A percentile compares a stretch with the other conserved stretches of the same genome.
Evolutionary conservation across 495 filamentous ascomycete genomes (phyloP).

Genomic region (Aspergillus cristatus): DNA sequence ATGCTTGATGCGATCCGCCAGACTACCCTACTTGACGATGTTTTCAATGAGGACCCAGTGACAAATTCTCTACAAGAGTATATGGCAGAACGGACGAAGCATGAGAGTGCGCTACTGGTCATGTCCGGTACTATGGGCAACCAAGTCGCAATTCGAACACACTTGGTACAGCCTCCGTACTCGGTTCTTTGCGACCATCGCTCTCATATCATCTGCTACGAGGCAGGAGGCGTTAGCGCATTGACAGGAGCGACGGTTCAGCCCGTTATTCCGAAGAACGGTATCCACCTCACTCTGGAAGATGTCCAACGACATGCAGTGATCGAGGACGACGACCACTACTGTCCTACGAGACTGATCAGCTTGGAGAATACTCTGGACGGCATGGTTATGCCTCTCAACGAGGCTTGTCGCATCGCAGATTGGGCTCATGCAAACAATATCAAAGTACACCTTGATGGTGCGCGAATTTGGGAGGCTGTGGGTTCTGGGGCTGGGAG

Average conservation of each 20-base stretch:
- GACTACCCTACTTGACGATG: constrained; percentile 66
- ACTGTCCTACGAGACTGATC: constrained; percentile 67
- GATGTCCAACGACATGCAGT: constrained; percentile 53
- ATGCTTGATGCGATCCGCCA: constrained; percentile 63
- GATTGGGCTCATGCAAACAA: constrained; percentile 57
- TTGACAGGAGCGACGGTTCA: constrained; percentile 36
- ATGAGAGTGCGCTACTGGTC: constrained; percentile 63
- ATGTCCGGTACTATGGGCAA: constrained; percentile 83
- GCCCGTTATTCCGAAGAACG: constrained; percentile 45
- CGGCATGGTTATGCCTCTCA: constrained; percentile 68
- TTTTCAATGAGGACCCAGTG: constrained; percentile 73
- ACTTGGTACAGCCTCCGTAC: constrained; percentile 41
- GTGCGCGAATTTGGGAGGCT: constrained; percentile 77
- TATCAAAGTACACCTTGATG: constrained; percentile 74
- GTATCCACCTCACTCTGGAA: constrained; percentile 62
- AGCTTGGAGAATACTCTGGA: constrained; percentile 77
- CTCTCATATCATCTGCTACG: constrained; percentile 39
- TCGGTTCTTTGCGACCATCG: constrained; percentile 38
- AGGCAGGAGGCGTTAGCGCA: constrained; percentile 42
- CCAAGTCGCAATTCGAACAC: constrained; percentile 40
- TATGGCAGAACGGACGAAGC: constrained; percentile 59
- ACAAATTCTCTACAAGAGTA: constrained; percentile 64
- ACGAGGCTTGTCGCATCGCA: constrained; percentile 56
- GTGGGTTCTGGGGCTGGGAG: constrained; percentile 49
- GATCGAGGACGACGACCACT: constrained; percentile 32